These are phyloP conservation scores for Jamesozyma jinghongensis DNA, from an alignment of 805 yeast species.

Conservation along the genomic window DNA sequence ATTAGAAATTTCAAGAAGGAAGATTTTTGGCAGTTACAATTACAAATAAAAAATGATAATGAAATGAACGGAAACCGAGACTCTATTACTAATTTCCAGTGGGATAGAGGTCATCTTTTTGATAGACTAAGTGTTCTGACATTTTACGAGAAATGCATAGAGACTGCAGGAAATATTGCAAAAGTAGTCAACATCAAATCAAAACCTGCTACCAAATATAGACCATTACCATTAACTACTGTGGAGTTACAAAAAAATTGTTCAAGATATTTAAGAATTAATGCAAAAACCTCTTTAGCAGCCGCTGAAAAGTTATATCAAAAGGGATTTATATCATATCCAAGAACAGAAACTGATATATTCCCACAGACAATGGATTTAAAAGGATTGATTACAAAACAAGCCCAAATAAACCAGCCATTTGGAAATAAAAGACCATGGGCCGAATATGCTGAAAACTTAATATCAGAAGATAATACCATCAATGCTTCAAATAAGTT, in stretches of 20 bases:
- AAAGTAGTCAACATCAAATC: conserved; percentile 41
- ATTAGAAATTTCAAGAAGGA: conserved; percentile 66
- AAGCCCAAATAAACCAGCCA: conserved; percentile 27
- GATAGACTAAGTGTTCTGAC: conserved; percentile 59
- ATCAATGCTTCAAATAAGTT: conserved; percentile 34
- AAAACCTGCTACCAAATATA: conserved; percentile 62
- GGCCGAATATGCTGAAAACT: conserved; percentile 57
- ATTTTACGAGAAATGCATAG: conserved; percentile 60
- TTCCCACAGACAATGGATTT: conserved; percentile 76
- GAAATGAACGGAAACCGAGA: conserved; percentile 14
- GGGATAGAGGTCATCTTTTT: conserved; percentile 67
- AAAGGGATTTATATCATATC: conserved; percentile 82
- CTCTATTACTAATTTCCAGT: conserved; percentile 40
- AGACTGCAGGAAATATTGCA: conserved; percentile 37
- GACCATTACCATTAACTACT: conserved; percentile 89
- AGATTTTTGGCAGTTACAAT: conserved; percentile 64
- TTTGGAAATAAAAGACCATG: conserved; percentile 64
- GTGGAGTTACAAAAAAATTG: conserved; percentile 89
- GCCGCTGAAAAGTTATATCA: conserved; percentile 81
- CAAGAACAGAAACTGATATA: conserved; percentile 92
- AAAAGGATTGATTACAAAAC: conserved; percentile 49
- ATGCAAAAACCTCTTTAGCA: conserved; percentile 70
- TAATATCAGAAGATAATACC: conserved; percentile 13
- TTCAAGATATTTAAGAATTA: conserved; percentile 58
- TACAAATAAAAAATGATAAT: conserved; percentile 39